Percentiles rank a stretch among this genome's conserved stretches.
phyloP scores from a whole-genome alignment of 2,329 filamentous ascomycete genomes.

The Sporothrix sp. region DNA sequence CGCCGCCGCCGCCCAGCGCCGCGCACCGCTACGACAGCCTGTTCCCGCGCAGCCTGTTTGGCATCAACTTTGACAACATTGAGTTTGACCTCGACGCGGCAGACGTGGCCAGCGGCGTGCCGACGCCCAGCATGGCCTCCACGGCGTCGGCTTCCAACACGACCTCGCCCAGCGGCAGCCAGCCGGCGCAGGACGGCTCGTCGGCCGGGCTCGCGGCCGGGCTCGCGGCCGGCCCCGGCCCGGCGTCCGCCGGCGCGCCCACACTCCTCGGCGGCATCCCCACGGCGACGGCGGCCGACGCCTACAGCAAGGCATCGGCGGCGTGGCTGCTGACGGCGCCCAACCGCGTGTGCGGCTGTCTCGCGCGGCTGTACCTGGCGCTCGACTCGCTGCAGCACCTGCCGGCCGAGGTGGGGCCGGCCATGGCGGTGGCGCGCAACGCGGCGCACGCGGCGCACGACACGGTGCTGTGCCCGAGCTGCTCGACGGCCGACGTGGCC shows the following conservation, averaged over 20 bases:
- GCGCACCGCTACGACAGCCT: not conserved
- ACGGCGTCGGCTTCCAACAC: too few species aligned
- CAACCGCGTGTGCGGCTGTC: conserved; percentile 34
- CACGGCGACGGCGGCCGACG: not conserved
- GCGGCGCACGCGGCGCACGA: conserved; percentile 41
- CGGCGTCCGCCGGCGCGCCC: not conserved
- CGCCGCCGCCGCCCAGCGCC: not conserved
- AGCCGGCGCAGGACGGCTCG: too few species aligned
- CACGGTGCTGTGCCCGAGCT: conserved; percentile 41
- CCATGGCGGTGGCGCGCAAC: conserved; percentile 38
- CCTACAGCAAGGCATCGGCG: conserved; percentile 8
- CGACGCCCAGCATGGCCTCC: not conserved
- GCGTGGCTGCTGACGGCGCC: conserved; percentile 14
- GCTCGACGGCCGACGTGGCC: conserved; percentile 32
- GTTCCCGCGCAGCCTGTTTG: conserved; percentile 7
- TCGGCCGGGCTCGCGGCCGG: too few species aligned
- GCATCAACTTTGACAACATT: conserved; percentile 5
- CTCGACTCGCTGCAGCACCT: conserved; percentile 41
- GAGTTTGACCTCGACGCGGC: not conserved
- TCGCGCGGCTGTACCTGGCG: conserved; percentile 40
- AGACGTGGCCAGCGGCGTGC: not conserved
- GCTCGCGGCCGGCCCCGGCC: not conserved
- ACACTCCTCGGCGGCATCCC: not conserved
- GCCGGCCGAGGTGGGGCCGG: conserved; percentile 34
- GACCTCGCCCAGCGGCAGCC: not conserved